These are phyloP conservation scores for Termitomyces sp. DNA, from an alignment of 768 basidiomycete species.

Conservation along the genomic window DNA sequence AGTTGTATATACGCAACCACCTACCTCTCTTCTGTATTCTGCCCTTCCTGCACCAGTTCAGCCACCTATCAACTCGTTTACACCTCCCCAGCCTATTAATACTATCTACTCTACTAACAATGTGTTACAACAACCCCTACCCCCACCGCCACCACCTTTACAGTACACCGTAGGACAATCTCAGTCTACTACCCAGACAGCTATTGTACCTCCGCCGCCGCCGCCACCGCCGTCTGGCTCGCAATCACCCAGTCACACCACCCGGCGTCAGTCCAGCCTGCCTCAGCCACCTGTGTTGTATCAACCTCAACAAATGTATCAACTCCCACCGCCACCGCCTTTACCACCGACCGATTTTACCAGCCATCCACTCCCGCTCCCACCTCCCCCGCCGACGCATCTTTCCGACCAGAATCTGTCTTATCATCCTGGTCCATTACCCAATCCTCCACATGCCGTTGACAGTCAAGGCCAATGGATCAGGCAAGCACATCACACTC, in stretches of 20 bases:
- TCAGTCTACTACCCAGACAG: conserved; percentile 10
- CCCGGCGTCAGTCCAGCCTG: conserved; percentile 42
- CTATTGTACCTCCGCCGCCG: conserved; percentile 26
- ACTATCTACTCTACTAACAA: conserved; percentile 20
- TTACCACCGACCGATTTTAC: conserved; percentile 23
- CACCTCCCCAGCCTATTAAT: conserved; percentile 19
- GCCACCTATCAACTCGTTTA: conserved; percentile 22
- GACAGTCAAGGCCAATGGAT: conserved; percentile 33
- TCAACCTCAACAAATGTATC: conserved; percentile 23
- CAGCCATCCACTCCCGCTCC: conserved; percentile 26
- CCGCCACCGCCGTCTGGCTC: conserved; percentile 27
- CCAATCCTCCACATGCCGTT: conserved; percentile 32
- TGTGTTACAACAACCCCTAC: conserved; percentile 28
- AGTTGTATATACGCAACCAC: conserved; percentile 29
- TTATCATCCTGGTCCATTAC: conserved; percentile 35
- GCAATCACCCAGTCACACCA: conserved; percentile 19
- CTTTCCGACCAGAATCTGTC: conserved; percentile 9
- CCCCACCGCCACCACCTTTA: conserved; percentile 27
- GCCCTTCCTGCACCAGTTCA: conserved; percentile 20
- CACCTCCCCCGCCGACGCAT: conserved; percentile 27
- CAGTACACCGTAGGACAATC: conserved; percentile 17
- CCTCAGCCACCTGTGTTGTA: conserved; percentile 45
- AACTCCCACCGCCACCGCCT: conserved; percentile 34
- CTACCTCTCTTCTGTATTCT: conserved; percentile 23
- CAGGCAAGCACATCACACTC: conserved; percentile 22